Conservation (phyloP, 305 asterid species). For the Petunia hybrid region DNA sequence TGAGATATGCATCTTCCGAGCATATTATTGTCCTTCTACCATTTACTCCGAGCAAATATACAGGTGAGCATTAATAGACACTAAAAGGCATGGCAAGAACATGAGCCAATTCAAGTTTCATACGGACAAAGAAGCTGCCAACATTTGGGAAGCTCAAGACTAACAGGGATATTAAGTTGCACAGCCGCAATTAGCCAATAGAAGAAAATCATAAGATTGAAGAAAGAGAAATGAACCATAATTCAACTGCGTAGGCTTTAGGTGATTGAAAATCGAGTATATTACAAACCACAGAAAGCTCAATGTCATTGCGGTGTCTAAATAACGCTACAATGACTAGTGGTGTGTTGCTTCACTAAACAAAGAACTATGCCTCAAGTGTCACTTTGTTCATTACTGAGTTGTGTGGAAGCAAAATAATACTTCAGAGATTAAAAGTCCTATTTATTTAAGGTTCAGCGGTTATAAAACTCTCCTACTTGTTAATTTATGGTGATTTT, state of each 20-base stretch:
- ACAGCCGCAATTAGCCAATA: neutral
- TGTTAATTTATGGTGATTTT: neutral
- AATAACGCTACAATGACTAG: neutral
- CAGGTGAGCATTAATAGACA: neutral
- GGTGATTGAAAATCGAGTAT: neutral
- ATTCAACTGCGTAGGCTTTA: constrained; percentile 17
- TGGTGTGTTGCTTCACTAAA: neutral
- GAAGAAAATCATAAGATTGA: neutral
- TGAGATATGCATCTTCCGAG: neutral
- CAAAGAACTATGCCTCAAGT: neutral
- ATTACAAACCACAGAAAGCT: constrained; percentile 1
- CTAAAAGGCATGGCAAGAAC: neutral
- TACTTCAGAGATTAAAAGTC: neutral
- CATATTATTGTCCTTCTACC: constrained; percentile 1
- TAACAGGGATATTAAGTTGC: neutral
- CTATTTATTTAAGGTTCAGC: neutral
- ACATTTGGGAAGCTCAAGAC: neutral
- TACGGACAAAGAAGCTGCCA: neutral
- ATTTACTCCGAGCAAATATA: neutral
- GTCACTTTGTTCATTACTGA: neutral
- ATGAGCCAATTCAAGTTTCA: neutral
- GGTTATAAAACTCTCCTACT: neutral
- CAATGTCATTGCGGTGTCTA: neutral
- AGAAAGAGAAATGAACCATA: constrained; percentile 20
- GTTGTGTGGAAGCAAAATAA: neutral